Evolutionary conservation across 371 early-diverging fungal species (phyloP).

Genomic region (Actinomortierella ambigua): DNA sequence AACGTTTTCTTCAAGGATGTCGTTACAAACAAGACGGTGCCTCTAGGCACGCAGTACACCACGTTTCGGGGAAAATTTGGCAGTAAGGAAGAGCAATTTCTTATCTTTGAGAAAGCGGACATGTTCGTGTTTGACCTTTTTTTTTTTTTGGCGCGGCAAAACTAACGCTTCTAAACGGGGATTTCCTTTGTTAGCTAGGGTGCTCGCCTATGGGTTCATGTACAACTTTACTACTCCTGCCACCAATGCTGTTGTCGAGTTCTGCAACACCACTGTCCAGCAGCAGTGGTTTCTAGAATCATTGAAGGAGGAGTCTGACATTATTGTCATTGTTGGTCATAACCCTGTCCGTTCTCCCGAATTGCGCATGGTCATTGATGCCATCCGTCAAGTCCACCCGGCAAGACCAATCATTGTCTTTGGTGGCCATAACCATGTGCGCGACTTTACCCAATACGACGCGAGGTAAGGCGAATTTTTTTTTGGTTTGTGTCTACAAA

Average conservation of each 20-base stretch:
- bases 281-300: constrained; percentile 63
- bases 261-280: constrained; percentile 52
- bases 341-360: constrained; percentile 57
- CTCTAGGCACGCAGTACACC: constrained; percentile 56
- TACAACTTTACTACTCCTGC: constrained; percentile 56
- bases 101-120: no score
- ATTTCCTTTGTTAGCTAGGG: constrained; percentile 24
- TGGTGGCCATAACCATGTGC: constrained; percentile 65
- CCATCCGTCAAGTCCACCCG: constrained; percentile 57
- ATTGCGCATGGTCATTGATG: constrained; percentile 49
- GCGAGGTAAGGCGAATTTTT: not conserved
- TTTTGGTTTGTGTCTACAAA: no score
- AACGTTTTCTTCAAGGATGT: constrained; percentile 49
- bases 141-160: no score
- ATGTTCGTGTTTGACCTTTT: no score
- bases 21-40: constrained; percentile 52
- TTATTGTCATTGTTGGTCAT: constrained; percentile 62
- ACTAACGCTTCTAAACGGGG: no score
- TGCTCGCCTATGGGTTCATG: constrained; percentile 62
- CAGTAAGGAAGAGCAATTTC: constrained; percentile 41
- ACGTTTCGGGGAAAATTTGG: constrained; percentile 62
- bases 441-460: constrained; percentile 60
- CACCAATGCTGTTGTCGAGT: constrained; percentile 49
- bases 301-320: constrained; percentile 51
- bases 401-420: constrained; percentile 60